These are phyloP conservation scores for Lavandula angustifolia DNA, from an alignment of 257 asterid genomes.

Conservation along the genomic window DNA sequence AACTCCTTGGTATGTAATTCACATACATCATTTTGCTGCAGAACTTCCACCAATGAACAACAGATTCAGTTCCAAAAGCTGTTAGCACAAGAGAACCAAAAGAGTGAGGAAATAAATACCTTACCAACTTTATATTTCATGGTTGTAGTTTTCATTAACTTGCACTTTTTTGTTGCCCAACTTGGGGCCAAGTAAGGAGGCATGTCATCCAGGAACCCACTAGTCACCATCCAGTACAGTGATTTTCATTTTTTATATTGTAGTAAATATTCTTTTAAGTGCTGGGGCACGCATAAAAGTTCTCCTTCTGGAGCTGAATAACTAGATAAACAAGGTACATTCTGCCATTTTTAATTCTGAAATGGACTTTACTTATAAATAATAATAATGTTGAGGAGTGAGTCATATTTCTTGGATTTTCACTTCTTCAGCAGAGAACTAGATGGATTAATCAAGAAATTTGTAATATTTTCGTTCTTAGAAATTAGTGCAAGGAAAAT, in stretches of 20 bases:
- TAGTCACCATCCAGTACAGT: not conserved
- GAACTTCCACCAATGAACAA: slow-evolving; percentile 63
- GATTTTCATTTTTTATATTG: slow-evolving; percentile 5
- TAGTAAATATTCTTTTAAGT: not conserved
- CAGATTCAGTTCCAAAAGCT: slow-evolving; percentile 49
- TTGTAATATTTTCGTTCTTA: not conserved
- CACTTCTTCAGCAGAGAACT: slow-evolving; percentile 6
- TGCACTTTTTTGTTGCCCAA: slow-evolving; percentile 8
- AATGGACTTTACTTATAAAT: slow-evolving; percentile 4
- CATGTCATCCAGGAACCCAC: not conserved
- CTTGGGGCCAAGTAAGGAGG: not conserved
- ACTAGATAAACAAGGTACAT: not conserved
- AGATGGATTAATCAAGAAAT: not conserved
- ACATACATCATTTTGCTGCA: slow-evolving; percentile 38
- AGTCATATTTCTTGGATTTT: slow-evolving; percentile 11
- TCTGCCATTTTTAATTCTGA: not conserved
- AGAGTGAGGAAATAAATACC: slow-evolving; percentile 50
- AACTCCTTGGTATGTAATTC: slow-evolving; percentile 20
- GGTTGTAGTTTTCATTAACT: not conserved
- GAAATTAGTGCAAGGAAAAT: not conserved
- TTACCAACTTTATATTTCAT: slow-evolving; percentile 10
- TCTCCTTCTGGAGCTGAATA: slow-evolving; percentile 11
- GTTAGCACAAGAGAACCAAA: slow-evolving; percentile 61
- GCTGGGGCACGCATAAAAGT: not conserved
- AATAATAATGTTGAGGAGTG: not conserved